phyloP scores from a whole-genome alignment of 805 yeast species.

The Yamadazyma laniorum region DNA sequence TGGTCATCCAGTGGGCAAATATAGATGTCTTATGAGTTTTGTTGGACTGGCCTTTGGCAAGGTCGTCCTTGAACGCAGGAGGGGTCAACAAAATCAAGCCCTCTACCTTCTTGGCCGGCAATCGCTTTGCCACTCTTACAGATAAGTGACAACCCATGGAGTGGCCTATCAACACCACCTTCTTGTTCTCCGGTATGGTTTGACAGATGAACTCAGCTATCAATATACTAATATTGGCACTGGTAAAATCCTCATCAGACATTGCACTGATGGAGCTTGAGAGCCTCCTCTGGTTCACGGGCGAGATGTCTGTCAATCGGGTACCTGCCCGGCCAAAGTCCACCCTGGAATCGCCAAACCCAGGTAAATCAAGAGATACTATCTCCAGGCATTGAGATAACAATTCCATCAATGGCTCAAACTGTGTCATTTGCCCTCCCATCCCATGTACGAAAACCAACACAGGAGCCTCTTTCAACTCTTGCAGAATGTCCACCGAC shows the following conservation, averaged over 20 bases:
- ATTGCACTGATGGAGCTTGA: conserved; percentile 27
- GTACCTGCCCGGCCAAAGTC: conserved; percentile 16
- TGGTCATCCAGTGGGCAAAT: conserved; percentile 26
- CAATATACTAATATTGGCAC: conserved; percentile 41
- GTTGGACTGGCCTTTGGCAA: neutral
- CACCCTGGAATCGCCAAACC: conserved; percentile 63
- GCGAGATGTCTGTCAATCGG: conserved; percentile 23
- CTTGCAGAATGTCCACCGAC: conserved; percentile 23
- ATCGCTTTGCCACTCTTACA: conserved; percentile 40
- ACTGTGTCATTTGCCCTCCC: conserved; percentile 88
- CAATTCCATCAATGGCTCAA: conserved; percentile 66
- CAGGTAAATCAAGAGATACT: conserved; percentile 79
- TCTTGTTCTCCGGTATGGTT: conserved; percentile 40
- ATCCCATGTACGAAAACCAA: conserved; percentile 78
- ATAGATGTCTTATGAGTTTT: conserved; percentile 4
- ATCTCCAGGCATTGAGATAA: conserved; percentile 63
- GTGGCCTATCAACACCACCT: conserved; percentile 58
- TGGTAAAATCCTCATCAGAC: conserved; percentile 41
- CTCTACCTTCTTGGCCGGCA: conserved; percentile 42
- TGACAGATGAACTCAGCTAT: conserved; percentile 36
- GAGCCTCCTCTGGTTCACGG: conserved; percentile 31
- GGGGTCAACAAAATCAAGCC: conserved; percentile 51
- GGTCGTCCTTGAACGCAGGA: conserved; percentile 35
- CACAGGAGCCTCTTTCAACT: conserved; percentile 53
- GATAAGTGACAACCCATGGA: conserved; percentile 69